Conservation (phyloP, 2,329 filamentous ascomycete genomes). For the Acrodontium crateriforme region DNA sequence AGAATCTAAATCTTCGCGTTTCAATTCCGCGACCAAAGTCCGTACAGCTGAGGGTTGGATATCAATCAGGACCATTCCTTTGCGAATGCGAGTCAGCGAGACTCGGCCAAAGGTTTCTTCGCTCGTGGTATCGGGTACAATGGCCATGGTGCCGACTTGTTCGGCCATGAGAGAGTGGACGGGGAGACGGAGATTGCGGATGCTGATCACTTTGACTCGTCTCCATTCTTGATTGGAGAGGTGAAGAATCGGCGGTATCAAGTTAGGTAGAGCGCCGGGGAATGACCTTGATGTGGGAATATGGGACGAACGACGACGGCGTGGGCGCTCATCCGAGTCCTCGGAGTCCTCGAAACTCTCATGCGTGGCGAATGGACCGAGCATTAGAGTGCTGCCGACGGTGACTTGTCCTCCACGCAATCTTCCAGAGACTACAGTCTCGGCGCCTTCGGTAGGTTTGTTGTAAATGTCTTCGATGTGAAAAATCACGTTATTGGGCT, state of each 20-base stretch:
- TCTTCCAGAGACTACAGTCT: conserved; percentile 65
- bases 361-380: conserved; percentile 52
- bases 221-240: conserved; percentile 54
- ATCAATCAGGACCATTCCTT: conserved; percentile 68
- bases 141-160: conserved; percentile 79
- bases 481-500: conserved; percentile 46
- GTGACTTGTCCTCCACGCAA: conserved; percentile 65
- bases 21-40: conserved; percentile 51
- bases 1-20: conserved; percentile 45
- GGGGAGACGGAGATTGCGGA: conserved; percentile 75
- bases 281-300: conserved; percentile 33
- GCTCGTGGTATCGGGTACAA: conserved; percentile 41
- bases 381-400: conserved; percentile 61
- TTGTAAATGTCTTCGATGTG: conserved; percentile 86
- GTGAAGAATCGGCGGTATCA: conserved; percentile 11
- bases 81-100: conserved; percentile 36
- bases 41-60: conserved; percentile 40
- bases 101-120: conserved; percentile 15
- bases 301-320: conserved; percentile 13
- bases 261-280: conserved; percentile 29
- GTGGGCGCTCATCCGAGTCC: conserved; percentile 20
- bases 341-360: conserved; percentile 21
- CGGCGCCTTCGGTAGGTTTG: conserved; percentile 29
- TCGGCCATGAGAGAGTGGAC: conserved; percentile 62
- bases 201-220: conserved; percentile 64